Base-by-base conservation (phyloP, 768 basidiomycete species). In the Tylopilus plumbeoviolaceoides region DNA sequence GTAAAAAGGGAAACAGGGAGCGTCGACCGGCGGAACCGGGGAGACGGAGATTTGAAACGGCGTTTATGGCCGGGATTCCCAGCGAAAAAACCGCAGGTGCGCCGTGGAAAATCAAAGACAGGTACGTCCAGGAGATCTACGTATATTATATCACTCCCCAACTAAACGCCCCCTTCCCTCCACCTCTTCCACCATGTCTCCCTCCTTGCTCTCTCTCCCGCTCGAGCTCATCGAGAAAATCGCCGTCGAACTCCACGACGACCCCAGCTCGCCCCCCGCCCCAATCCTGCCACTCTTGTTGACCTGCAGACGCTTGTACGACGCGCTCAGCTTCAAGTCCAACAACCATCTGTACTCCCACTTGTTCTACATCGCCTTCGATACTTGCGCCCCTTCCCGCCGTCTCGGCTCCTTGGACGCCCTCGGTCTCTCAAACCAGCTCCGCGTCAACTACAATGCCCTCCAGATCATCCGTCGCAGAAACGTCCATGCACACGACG, bases 291-390 rank as follows among this genome's bases (percentile, higher is more conserved):
- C 83, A 0, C 71, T 89, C 45, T 75, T 80, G 44, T 67, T 67
- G 28, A 67, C 78, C 5, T 82, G 73, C 51, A 70, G 57, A 3
- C 51, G 62, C 43, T 59, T 87, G 18, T 50, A 80, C 60, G 10
- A 45, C 30, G 47, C 59, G 1, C 75, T 85, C 58, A 49, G 53
- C 9, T 47, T 42, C 15, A 48, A 30, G 5, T 50, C 57, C 1
- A 58, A 67, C 48, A 45, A 45, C 21, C 66, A 72, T 20, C 77
- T 89, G 48, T 80, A 78, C 56, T 74, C 81, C 0, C 67, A 72
- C 30, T 75, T 89, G 7, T 88, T 81, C 61, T 70, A 71, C 14
- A 51, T 64, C 63, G 78, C 74, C 61, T 89, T 88, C 70, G 86
- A 89, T 64, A 47, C 57, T 2, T 66, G 68, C 23, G 81, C 86